Conservation (phyloP, 2,329 filamentous ascomycete species). For the Tolypocladium endophyticum region DNA sequence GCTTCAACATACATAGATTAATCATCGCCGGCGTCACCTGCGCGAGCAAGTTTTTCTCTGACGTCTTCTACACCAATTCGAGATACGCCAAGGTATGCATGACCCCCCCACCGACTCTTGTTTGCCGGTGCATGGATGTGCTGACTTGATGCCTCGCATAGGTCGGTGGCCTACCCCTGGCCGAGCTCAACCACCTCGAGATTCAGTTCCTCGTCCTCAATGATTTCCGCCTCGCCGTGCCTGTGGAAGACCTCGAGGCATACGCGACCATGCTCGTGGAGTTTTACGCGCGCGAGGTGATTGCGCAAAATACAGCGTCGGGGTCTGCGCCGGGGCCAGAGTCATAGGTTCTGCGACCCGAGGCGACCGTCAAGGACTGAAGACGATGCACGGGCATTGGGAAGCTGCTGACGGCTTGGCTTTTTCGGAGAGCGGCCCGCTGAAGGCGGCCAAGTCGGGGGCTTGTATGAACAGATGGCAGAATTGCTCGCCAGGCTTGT, state of each 20-base stretch:
- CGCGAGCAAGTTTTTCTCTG: slow-evolving; percentile 97
- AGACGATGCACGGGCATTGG: background rate
- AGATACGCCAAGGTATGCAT: slow-evolving; percentile 87
- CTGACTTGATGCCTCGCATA: slow-evolving; percentile 25
- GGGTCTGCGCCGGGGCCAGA: background rate
- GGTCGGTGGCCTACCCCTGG: slow-evolving; percentile 87
- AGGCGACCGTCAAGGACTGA: background rate
- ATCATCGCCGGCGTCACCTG: slow-evolving; percentile 97
- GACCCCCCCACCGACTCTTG: background rate
- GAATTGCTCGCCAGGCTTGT: background rate
- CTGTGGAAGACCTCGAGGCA: slow-evolving; percentile 89
- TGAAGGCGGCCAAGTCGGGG: background rate
- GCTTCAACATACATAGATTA: slow-evolving; percentile 94
- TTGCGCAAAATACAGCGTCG: slow-evolving; percentile 24
- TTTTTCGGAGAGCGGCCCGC: background rate
- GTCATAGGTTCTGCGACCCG: background rate
- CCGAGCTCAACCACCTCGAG: slow-evolving; percentile 91
- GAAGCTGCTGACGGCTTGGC: background rate
- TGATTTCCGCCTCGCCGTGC: slow-evolving; percentile 86
- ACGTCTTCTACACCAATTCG: slow-evolving; percentile 98
- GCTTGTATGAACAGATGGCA: background rate
- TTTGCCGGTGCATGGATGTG: background rate
- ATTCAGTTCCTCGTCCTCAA: slow-evolving; percentile 92
- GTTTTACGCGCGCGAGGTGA: slow-evolving; percentile 88
- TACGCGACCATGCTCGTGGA: slow-evolving; percentile 98